Percentiles rank a stretch among this genome's conserved stretches.
Conservation (phyloP, 345 rosid genomes). For the Eucalyptus shirleyi region DNA sequence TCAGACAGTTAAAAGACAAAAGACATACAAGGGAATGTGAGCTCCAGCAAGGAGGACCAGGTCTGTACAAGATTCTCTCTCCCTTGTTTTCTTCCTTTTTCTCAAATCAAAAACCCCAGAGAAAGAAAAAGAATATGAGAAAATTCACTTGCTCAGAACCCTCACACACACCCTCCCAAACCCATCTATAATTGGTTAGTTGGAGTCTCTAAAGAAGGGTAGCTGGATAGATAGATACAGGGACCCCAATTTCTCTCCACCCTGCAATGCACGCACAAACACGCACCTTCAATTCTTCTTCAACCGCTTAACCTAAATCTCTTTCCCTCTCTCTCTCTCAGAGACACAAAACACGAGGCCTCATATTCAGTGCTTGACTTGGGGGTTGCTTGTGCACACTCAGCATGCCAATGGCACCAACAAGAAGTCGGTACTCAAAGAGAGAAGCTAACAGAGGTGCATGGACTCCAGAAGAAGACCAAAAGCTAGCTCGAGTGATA, state of each 20-base stretch:
- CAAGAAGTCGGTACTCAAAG: not conserved
- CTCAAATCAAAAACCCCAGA: not conserved
- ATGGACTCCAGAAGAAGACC: constrained; percentile 45
- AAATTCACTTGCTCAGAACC: not conserved
- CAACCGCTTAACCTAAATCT: not conserved
- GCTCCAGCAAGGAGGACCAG: not conserved
- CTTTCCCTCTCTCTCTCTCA: not conserved
- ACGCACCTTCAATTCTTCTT: not conserved
- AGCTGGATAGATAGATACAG: constrained; percentile 1
- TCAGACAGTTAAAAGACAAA: not conserved
- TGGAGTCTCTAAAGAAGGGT: constrained; percentile 11
- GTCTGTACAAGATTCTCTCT: not conserved
- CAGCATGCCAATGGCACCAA: constrained; percentile 9
- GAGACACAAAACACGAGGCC: not conserved
- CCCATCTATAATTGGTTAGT: constrained; percentile 1
- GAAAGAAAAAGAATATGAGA: not conserved
- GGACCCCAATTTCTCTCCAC: not conserved
- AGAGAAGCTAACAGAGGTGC: constrained; percentile 31
- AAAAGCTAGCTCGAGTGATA: constrained; percentile 18
- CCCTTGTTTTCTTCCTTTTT: not conserved
- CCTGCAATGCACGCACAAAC: not conserved
- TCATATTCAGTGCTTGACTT: not conserved
- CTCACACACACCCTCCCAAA: not conserved
- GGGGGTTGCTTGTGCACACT: not conserved
- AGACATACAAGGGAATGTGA: not conserved